Conservation (phyloP, 371 early-diverging fungal genomes). For the Mucor saturninus region DNA sequence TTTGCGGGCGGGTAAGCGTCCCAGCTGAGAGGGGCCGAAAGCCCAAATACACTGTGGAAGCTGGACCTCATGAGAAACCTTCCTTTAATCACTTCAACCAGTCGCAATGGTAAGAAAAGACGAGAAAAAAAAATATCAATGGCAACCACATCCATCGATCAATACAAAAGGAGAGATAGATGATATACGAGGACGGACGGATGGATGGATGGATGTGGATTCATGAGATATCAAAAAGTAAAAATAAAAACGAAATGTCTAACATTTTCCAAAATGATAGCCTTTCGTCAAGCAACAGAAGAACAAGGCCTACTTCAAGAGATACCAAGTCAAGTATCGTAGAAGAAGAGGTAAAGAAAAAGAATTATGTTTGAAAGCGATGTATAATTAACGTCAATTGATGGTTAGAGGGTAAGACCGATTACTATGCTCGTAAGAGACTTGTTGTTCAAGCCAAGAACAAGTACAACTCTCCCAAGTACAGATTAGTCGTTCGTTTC, state of each 20-base stretch:
- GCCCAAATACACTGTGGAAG: conserved; percentile 4
- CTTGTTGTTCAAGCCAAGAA: conserved; percentile 98
- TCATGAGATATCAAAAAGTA: background rate
- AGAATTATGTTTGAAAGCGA: background rate
- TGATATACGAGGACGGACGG: conserved; percentile 1
- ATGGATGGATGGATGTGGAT: conserved; percentile 26
- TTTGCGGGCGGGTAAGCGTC: background rate
- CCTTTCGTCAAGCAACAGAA: conserved; percentile 56
- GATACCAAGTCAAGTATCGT: conserved; percentile 99
- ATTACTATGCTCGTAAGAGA: conserved; percentile 99
- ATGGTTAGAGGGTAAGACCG: conserved; percentile 97
- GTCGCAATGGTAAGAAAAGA: conserved; percentile 31
- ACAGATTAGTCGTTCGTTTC: conserved; percentile 99
- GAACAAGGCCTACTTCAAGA: conserved; percentile 95
- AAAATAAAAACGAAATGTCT: background rate
- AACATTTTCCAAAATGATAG: conserved; percentile 11
- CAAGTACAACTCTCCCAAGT: conserved; percentile 99
- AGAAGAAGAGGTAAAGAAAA: conserved; percentile 89
- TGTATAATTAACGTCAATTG: no score
- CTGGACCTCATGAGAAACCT: conserved; percentile 14
- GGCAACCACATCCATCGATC: background rate
- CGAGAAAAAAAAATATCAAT: background rate
- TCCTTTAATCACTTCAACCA: conserved; percentile 35
- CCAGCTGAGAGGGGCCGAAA: no score
- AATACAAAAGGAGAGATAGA: background rate